Evolutionary conservation across 176 grass and related monocot genomes (phyloP).

Genomic region (Saccharum officinarum): DNA sequence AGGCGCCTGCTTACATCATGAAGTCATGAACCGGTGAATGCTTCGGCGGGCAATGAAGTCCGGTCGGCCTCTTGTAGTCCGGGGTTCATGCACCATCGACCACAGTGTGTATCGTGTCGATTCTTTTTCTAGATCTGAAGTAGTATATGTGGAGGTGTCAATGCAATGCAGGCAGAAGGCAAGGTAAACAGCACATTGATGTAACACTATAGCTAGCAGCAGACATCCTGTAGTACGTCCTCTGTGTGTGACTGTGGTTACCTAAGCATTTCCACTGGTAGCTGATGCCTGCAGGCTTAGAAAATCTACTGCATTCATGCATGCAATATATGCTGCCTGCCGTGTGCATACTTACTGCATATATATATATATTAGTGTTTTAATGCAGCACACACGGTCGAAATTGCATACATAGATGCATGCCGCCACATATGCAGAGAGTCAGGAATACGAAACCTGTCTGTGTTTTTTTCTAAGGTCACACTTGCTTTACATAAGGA

Average conservation of each 20-base stretch:
- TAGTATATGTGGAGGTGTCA: background rate
- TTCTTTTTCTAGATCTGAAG: slow-evolving; percentile 25
- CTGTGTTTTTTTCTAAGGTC: background rate
- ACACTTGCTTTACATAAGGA: too few species aligned
- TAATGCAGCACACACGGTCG: background rate
- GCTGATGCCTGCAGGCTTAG: slow-evolving; percentile 4
- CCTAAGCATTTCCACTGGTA: slow-evolving; percentile 30
- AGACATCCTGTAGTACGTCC: slow-evolving; percentile 11
- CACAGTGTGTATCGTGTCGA: slow-evolving; percentile 14
- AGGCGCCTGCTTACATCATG: background rate
- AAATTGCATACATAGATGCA: background rate
- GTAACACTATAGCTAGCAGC: slow-evolving; percentile 27
- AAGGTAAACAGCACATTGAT: slow-evolving; percentile 27
- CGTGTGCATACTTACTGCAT: background rate
- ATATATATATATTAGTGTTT: background rate
- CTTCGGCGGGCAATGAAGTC: slow-evolving; percentile 21
- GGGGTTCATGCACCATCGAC: slow-evolving; percentile 21
- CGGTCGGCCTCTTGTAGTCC: slow-evolving; percentile 35
- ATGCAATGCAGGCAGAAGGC: background rate
- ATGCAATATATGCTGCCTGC: slow-evolving; percentile 41
- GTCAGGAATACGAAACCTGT: background rate
- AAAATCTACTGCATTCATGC: slow-evolving; percentile 47
- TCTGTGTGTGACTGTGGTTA: slow-evolving; percentile 33
- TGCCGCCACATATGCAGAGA: background rate
- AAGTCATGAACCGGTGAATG: background rate